Evolutionary conservation across 768 basidiomycete genomes (phyloP).

Genomic region (Aureoboletus auriporus): DNA sequence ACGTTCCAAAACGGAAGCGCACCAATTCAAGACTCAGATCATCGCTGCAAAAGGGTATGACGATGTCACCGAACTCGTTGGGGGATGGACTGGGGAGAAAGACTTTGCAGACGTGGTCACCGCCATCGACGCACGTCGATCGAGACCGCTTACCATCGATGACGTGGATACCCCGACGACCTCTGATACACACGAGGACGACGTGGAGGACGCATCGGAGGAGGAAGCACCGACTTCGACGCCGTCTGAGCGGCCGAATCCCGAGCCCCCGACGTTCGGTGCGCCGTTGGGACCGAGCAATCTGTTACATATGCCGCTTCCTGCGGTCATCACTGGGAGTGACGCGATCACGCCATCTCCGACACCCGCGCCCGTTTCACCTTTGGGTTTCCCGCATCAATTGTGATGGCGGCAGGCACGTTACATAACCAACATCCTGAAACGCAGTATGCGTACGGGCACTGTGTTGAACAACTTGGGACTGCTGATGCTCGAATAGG

Average conservation of each 20-base stretch:
- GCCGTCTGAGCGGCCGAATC: constrained; percentile 51
- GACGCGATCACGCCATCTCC: constrained; percentile 47
- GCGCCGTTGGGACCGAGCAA: constrained; percentile 42
- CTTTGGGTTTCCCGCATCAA: constrained; percentile 6
- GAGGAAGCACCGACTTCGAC: constrained; percentile 35
- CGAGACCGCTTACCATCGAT: constrained; percentile 16
- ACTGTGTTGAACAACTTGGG: no score
- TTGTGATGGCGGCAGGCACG: constrained; percentile 1
- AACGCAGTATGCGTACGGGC: no score
- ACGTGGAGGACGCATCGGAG: neutral
- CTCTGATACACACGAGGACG: neutral
- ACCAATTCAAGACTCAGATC: constrained; percentile 49
- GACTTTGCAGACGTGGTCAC: constrained; percentile 55
- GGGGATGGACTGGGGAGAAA: constrained; percentile 54
- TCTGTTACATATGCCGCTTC: constrained; percentile 30
- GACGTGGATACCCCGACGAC: neutral
- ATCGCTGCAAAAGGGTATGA: constrained; percentile 61
- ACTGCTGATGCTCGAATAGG: no score
- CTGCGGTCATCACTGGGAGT: constrained; percentile 39
- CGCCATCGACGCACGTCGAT: constrained; percentile 36
- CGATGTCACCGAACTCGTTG: constrained; percentile 48
- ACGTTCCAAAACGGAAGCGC: constrained; percentile 57
- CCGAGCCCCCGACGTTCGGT: constrained; percentile 49
- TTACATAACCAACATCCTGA: no score
- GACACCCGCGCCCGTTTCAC: constrained; percentile 22